Evolutionary conservation across 1,139 yeast species (phyloP).

Genomic region (Pichia terricola): DNA sequence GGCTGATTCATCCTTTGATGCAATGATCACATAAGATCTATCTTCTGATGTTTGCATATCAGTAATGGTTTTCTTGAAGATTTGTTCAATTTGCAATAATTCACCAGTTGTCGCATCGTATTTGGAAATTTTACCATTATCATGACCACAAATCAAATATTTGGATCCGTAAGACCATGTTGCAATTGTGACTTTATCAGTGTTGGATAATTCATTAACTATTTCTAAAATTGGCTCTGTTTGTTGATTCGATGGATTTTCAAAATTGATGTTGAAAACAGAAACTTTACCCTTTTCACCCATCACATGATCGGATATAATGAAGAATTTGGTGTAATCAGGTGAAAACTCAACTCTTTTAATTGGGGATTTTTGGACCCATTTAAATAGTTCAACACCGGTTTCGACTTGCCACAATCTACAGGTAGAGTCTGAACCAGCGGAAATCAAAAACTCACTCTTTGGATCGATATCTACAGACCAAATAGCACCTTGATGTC

Average conservation of each 20-base stretch:
- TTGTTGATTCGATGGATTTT: conserved; percentile 28
- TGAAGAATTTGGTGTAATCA: conserved; percentile 57
- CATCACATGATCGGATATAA: conserved; percentile 89
- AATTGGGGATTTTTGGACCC: conserved; percentile 76
- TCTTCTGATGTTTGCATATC: conserved; percentile 90
- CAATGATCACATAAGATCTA: conserved; percentile 78
- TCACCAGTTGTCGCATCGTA: conserved; percentile 73
- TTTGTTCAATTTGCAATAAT: conserved; percentile 41
- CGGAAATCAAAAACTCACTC: conserved; percentile 68
- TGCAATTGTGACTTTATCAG: conserved; percentile 70
- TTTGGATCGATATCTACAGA: conserved; percentile 77
- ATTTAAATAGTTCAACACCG: conserved; percentile 68
- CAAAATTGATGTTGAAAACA: conserved; percentile 48
- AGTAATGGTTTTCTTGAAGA: conserved; percentile 72
- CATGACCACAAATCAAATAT: conserved; percentile 78
- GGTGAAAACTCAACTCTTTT: conserved; percentile 85
- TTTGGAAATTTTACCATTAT: conserved; percentile 75
- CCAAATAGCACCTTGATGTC: conserved; percentile 94
- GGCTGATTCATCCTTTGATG: conserved; percentile 91
- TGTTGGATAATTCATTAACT: conserved; percentile 39
- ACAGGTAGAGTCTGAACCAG: conserved; percentile 82
- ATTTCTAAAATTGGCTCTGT: conserved; percentile 53
- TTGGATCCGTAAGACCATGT: conserved; percentile 77
- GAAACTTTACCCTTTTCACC: conserved; percentile 74
- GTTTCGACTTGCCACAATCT: conserved; percentile 78